Percentiles rank a stretch among this genome's conserved stretches.
Evolutionary conservation across 2,329 filamentous ascomycete species (phyloP).

Genomic region (Aspergillus fischeri): DNA sequence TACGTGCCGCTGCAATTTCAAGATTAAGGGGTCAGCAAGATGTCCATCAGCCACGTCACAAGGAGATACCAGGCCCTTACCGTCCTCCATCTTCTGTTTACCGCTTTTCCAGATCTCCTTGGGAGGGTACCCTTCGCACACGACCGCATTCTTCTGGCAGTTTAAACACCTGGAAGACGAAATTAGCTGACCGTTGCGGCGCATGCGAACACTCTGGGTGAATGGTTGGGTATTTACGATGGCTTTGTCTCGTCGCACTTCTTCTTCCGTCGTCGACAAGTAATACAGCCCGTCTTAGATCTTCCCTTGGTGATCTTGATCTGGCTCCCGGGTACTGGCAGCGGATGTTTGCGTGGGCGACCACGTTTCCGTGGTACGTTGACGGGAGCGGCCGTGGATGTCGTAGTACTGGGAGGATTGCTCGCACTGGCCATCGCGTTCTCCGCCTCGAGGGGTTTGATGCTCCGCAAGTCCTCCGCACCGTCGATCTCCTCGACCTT

Average conservation of each 20-base stretch:
- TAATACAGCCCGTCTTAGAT: constrained; percentile 56
- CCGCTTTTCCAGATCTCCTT: constrained; percentile 86
- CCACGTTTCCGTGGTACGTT: constrained; percentile 61
- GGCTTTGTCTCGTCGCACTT: constrained; percentile 51
- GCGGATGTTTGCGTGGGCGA: constrained; percentile 75
- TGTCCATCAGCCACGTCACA: not conserved
- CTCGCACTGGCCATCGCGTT: constrained; percentile 15
- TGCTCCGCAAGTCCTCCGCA: constrained; percentile 32
- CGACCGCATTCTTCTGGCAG: constrained; percentile 88
- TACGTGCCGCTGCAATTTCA: constrained; percentile 22
- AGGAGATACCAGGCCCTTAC: constrained; percentile 27
- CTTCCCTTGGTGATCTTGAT: constrained; percentile 73
- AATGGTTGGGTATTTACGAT: constrained; percentile 32
- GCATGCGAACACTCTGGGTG: constrained; percentile 4
- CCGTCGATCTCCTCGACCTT: constrained; percentile 54
- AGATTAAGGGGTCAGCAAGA: not conserved
- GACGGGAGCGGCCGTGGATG: constrained; percentile 28
- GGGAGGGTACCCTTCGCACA: constrained; percentile 85
- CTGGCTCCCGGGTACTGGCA: constrained; percentile 54
- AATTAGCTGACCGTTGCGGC: not conserved
- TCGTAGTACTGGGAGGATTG: constrained; percentile 8
- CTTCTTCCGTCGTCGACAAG: constrained; percentile 58
- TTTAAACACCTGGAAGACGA: constrained; percentile 53
- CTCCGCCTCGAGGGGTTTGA: constrained; percentile 29
- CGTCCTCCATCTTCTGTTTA: constrained; percentile 68